phyloP scores from a whole-genome alignment of 345 rosid genomes.

The Eucalyptus grandis region DNA sequence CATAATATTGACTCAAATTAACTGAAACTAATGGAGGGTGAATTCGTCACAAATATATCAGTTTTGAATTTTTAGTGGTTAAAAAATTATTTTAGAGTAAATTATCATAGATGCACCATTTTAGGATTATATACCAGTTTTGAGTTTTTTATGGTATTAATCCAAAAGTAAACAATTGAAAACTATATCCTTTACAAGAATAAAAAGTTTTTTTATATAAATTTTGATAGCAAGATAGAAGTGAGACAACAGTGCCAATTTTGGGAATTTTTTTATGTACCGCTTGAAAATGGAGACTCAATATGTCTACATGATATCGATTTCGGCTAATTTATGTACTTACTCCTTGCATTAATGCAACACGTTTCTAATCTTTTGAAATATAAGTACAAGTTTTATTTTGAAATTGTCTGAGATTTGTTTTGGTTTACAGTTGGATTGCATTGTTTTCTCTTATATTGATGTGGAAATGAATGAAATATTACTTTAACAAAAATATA shows the following conservation, averaged over 20 bases:
- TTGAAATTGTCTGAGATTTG: no score
- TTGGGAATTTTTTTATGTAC: neutral
- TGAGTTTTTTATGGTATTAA: no score
- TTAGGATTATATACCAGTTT: no score
- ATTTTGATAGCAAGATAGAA: neutral
- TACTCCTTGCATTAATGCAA: neutral
- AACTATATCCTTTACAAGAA: neutral
- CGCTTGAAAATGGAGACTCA: neutral
- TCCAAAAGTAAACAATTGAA: neutral
- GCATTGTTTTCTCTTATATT: no score
- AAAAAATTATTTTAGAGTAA: no score
- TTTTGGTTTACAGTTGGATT: no score
- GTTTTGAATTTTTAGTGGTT: fast-evolving
- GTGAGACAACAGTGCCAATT: fast-evolving
- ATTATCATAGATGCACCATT: no score
- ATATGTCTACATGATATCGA: neutral
- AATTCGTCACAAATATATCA: no score
- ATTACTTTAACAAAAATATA: no score
- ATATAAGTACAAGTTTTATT: neutral
- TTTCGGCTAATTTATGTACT: neutral
- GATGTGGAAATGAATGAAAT: no score
- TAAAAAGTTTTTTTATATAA: neutral
- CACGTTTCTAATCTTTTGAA: neutral
- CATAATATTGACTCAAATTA: no score
- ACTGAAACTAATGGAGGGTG: no score